phyloP scores from a whole-genome alignment of 805 yeast species.

The Komagataella mondaviorum region DNA sequence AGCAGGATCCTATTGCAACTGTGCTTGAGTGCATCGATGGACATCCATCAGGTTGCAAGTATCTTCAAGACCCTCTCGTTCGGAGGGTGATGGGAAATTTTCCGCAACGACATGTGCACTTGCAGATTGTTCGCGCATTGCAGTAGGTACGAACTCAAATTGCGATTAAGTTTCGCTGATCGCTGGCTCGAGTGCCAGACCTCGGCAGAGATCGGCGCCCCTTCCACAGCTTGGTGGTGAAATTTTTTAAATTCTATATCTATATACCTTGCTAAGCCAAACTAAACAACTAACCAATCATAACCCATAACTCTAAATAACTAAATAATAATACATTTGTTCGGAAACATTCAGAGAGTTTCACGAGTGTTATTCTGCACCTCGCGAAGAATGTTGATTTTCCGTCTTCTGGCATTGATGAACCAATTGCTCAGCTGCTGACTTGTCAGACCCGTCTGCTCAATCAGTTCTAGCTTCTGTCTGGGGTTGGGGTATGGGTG shows the following conservation, averaged over 20 bases:
- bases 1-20: conserved; percentile 44
- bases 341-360: background rate
- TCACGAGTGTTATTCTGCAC: conserved; percentile 12
- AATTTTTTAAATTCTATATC: conserved; percentile 16
- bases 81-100: background rate
- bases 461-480: conserved; percentile 40
- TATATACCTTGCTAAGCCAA: background rate
- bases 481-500: conserved; percentile 50
- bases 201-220: background rate
- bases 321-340: background rate
- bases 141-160: background rate
- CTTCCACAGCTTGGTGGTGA: conserved; percentile 17
- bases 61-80: conserved; percentile 33
- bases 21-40: conserved; percentile 29
- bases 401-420: conserved; percentile 47
- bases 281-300: background rate
- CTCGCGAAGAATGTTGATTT: conserved; percentile 35
- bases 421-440: conserved; percentile 53
- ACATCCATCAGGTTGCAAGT: conserved; percentile 23
- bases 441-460: conserved; percentile 39
- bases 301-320: background rate
- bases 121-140: background rate
- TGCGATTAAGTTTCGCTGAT: background rate
- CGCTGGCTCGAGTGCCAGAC: no score
- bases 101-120: background rate